phyloP scores from a whole-genome alignment of 495 filamentous ascomycete species.

The Aeminium ludgeri region DNA sequence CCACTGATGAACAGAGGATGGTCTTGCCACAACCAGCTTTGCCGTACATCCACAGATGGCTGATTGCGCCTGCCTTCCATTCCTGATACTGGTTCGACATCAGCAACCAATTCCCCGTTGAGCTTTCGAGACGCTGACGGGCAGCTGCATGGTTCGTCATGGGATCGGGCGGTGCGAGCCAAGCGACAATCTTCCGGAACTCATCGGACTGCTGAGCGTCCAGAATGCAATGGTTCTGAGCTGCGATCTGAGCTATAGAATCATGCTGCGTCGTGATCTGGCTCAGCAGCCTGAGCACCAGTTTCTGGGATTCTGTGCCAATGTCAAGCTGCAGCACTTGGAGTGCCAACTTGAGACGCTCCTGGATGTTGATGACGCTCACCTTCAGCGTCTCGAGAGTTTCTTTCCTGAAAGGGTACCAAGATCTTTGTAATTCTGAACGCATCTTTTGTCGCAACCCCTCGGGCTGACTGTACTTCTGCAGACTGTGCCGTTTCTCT shows the following conservation, averaged over 20 bases:
- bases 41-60: conserved; percentile 10
- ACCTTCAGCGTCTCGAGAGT: conserved; percentile 2
- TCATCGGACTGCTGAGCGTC: conserved; percentile 5
- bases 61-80: conserved; percentile 7
- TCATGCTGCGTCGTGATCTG: no score
- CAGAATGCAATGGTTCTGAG: background rate
- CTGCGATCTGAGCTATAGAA: background rate
- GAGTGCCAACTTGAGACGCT: background rate
- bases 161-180: conserved; percentile 13
- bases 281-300: background rate
- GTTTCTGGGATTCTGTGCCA: conserved; percentile 1
- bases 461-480: background rate
- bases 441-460: conserved; percentile 1
- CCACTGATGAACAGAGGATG: conserved; percentile 11
- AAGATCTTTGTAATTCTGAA: background rate
- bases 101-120: conserved; percentile 14
- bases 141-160: conserved; percentile 11
- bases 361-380: background rate
- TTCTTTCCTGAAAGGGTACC: conserved; percentile 1
- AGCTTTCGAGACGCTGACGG: conserved; percentile 8
- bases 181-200: conserved; percentile 10
- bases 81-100: conserved; percentile 3
- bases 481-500: background rate
- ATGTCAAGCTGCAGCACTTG: conserved; percentile 7
- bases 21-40: conserved; percentile 18